phyloP scores from a whole-genome alignment of 176 grass and related monocot genomes.

The Typha latifolia region DNA sequence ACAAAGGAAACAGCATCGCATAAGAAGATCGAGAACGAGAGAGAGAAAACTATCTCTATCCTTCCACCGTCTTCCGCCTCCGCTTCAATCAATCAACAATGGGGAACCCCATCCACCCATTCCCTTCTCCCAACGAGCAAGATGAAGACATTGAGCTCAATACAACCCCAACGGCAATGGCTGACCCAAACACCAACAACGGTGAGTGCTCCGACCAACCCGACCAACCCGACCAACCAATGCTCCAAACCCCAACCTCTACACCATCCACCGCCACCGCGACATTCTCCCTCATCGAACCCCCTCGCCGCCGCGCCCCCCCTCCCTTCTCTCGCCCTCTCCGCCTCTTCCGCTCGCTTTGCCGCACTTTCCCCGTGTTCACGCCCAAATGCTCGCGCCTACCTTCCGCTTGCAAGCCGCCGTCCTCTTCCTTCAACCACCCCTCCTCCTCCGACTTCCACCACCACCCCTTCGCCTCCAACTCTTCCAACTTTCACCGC shows the following conservation, averaged over 20 bases:
- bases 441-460: conserved; percentile 17
- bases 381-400: conserved; percentile 28
- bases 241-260: background rate
- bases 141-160: conserved; percentile 7
- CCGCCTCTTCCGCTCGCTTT: conserved; percentile 36
- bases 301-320: conserved; percentile 2
- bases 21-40: background rate
- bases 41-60: background rate
- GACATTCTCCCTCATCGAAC: conserved; percentile 31
- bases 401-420: conserved; percentile 17
- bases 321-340: conserved; percentile 11
- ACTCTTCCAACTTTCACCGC: conserved; percentile 14
- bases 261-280: background rate
- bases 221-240: background rate
- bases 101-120: conserved; percentile 9
- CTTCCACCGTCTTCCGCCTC: background rate
- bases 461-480: conserved; percentile 12
- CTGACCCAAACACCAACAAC: background rate
- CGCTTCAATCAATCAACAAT: background rate
- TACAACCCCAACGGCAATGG: background rate
- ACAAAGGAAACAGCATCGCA: too few species aligned
- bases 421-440: background rate
- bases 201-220: background rate
- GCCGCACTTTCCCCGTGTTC: conserved; percentile 44
- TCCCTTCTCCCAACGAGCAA: background rate